Percentiles rank a stretch among this genome's conserved stretches.
Evolutionary conservation across 768 basidiomycete genomes (phyloP).

Genomic region (Trametes villosa): DNA sequence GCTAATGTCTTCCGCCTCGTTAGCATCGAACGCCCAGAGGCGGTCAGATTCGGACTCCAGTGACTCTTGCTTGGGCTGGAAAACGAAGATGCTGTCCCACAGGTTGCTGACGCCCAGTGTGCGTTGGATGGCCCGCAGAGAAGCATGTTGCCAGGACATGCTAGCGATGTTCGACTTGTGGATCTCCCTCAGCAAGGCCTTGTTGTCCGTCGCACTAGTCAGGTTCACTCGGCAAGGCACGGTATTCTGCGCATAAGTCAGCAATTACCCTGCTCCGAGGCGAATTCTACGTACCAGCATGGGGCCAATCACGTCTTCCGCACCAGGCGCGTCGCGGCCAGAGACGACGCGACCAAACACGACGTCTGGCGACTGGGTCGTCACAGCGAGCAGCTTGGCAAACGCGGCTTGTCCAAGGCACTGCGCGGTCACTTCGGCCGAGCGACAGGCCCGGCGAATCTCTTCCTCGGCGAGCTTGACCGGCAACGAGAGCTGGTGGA

Average conservation of each 20-base stretch:
- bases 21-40: constrained; percentile 31
- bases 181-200: constrained; percentile 41
- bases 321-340: constrained; percentile 44
- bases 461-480: background rate
- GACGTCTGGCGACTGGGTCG: constrained; percentile 37
- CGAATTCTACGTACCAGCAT: constrained; percentile 40
- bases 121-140: constrained; percentile 47
- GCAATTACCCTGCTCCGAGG: background rate
- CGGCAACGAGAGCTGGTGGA: constrained; percentile 2
- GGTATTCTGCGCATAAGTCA: constrained; percentile 42
- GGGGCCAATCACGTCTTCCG: constrained; percentile 51
- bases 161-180: constrained; percentile 45
- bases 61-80: constrained; percentile 38
- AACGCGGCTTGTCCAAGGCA: constrained; percentile 41
- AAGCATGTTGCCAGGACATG: constrained; percentile 49
- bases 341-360: constrained; percentile 53
- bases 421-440: constrained; percentile 39
- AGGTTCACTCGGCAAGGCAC: constrained; percentile 49
- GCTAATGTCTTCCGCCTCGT: constrained; percentile 23
- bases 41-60: background rate
- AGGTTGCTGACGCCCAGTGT: constrained; percentile 35
- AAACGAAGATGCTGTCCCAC: constrained; percentile 51
- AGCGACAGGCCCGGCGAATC: constrained; percentile 10
- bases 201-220: constrained; percentile 30
- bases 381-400: constrained; percentile 32